Percentiles rank a stretch among this genome's conserved stretches.
These are phyloP conservation scores for Eryngium alpinum DNA, from an alignment of 140 eudicot species.

Conservation along the genomic window DNA sequence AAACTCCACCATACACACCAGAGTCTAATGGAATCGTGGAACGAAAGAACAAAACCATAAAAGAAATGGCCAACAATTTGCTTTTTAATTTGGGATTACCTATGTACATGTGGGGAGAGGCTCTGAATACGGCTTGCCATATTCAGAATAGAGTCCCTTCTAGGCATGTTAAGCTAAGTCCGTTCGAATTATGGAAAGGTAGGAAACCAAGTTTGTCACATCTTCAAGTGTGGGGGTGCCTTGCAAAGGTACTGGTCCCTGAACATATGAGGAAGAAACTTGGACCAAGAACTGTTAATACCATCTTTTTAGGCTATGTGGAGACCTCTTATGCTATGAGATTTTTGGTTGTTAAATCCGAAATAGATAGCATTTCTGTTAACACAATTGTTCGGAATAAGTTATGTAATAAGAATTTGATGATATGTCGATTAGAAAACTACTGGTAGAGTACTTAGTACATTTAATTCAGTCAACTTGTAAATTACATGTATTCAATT, in stretches of 20 bases:
- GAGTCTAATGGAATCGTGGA: not conserved
- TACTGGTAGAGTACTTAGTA: too few species aligned
- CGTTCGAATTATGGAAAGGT: slow-evolving; percentile 16
- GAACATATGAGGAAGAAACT: slow-evolving; percentile 3
- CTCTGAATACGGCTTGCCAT: not conserved
- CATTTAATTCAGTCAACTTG: too few species aligned
- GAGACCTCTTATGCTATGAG: not conserved
- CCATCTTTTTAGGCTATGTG: not conserved
- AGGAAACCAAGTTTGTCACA: not conserved
- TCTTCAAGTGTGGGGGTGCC: slow-evolving; percentile 20
- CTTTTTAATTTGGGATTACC: not conserved
- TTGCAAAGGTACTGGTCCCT: slow-evolving; percentile 10
- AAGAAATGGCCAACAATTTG: not conserved
- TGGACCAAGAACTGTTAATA: slow-evolving; percentile 11
- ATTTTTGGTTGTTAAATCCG: not conserved
- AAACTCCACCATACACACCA: not conserved
- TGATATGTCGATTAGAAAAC: too few species aligned
- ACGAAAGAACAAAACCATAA: not conserved
- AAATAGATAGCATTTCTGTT: not conserved
- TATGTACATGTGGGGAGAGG: slow-evolving; percentile 8
- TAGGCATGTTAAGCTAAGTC: too few species aligned
- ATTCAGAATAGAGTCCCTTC: not conserved
- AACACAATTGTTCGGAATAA: not conserved
- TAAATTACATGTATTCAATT: too few species aligned
- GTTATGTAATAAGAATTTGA: too few species aligned